These are phyloP conservation scores for Trichosanthes cucumerina DNA, from an alignment of 306 rosid genomes.

Conservation along the genomic window DNA sequence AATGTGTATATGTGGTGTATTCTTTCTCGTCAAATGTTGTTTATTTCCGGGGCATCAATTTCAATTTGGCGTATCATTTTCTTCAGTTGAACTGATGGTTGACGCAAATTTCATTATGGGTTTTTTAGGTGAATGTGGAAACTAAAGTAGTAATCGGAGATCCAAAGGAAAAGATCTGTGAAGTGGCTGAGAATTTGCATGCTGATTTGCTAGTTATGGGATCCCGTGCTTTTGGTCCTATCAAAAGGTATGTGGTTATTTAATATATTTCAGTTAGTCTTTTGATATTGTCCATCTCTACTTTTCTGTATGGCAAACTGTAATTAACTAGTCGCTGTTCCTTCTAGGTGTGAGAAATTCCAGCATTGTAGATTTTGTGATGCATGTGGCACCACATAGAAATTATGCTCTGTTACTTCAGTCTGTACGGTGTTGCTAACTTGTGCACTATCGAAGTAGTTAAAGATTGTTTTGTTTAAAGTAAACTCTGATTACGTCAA, in stretches of 20 bases:
- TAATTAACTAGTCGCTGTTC: not conserved
- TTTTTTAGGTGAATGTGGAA: slow-evolving; percentile 33
- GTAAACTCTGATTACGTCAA: not conserved
- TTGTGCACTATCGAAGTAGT: not conserved
- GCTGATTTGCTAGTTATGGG: slow-evolving; percentile 91
- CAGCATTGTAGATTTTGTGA: not conserved
- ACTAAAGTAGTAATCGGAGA: slow-evolving; percentile 74
- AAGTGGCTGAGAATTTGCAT: slow-evolving; percentile 44
- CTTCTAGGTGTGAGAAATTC: not conserved
- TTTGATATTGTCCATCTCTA: not conserved
- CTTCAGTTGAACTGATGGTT: not conserved
- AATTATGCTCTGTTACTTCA: not conserved
- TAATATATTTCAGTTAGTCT: not conserved
- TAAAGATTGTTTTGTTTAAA: not conserved
- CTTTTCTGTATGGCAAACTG: not conserved
- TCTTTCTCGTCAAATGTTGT: not conserved
- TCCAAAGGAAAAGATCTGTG: slow-evolving; percentile 87
- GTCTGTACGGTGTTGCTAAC: not conserved
- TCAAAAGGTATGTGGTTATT: slow-evolving; percentile 46
- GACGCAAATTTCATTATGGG: slow-evolving; percentile 1
- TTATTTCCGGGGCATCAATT: not conserved
- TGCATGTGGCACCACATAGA: not conserved
- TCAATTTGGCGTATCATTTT: not conserved
- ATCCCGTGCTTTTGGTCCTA: slow-evolving; percentile 68
- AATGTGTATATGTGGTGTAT: not conserved